phyloP scores from a whole-genome alignment of 768 basidiomycete species.

The Agrocybe pediades region DNA sequence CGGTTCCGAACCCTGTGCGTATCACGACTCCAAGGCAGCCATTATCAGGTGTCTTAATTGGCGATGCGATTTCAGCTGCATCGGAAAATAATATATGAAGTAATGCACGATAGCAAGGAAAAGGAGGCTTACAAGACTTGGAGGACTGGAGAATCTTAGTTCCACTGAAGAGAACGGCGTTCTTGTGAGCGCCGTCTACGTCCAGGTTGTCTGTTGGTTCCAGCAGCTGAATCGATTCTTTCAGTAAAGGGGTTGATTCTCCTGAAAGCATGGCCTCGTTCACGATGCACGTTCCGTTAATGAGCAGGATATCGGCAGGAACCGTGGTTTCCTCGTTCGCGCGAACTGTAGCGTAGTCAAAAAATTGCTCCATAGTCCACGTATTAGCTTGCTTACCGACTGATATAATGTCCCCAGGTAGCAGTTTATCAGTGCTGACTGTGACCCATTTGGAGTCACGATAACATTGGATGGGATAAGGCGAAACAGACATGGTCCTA shows the following conservation, averaged over 20 bases:
- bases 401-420: constrained; percentile 92
- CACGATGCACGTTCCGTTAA: constrained; percentile 92
- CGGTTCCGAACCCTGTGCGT: constrained; percentile 95
- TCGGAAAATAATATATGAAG: neutral
- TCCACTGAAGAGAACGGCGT: constrained; percentile 88
- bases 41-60: constrained; percentile 79
- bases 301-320: constrained; percentile 91
- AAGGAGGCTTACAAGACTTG: constrained; percentile 39
- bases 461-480: constrained; percentile 83
- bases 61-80: constrained; percentile 37
- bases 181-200: constrained; percentile 85
- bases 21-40: constrained; percentile 93
- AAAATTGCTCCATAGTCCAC: neutral
- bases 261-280: constrained; percentile 99
- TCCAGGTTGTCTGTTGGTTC: constrained; percentile 77
- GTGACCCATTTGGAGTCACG: constrained; percentile 81
- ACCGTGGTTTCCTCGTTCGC: constrained; percentile 81
- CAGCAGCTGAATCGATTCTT: constrained; percentile 90
- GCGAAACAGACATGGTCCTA: constrained; percentile 92
- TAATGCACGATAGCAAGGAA: neutral
- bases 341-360: constrained; percentile 45
- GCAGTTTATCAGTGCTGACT: constrained; percentile 81
- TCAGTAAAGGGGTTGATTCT: constrained; percentile 95
- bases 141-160: constrained; percentile 95
- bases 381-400: constrained; percentile 44